Percentiles rank a stretch among this genome's conserved stretches.
Evolutionary conservation across 2,329 filamentous ascomycete genomes (phyloP).

Genomic region (Calonectria hawksworthii): DNA sequence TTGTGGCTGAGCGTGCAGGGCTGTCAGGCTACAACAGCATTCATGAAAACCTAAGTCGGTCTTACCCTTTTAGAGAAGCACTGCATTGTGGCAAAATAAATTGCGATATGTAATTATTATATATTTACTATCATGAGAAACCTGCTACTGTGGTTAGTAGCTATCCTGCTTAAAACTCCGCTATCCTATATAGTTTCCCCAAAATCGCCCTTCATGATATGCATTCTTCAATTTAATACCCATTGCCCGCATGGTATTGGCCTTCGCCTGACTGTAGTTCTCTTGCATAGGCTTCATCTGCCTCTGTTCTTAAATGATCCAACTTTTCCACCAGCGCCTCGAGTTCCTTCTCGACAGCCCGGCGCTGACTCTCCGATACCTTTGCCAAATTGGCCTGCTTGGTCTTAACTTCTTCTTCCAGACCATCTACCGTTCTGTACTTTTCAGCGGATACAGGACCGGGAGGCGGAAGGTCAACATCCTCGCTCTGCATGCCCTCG

Average conservation of each 20-base stretch:
- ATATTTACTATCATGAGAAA: not conserved
- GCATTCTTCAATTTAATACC: not conserved
- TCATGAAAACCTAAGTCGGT: not conserved
- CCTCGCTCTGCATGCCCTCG: constrained; percentile 40
- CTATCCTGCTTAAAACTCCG: constrained; percentile 13
- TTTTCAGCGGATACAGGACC: constrained; percentile 50
- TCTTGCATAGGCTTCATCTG: constrained; percentile 62
- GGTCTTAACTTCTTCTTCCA: constrained; percentile 51
- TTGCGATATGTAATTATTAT: not conserved
- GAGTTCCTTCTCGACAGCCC: constrained; percentile 52
- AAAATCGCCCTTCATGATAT: not conserved
- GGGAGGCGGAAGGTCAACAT: constrained; percentile 31
- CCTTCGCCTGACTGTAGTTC: constrained; percentile 50
- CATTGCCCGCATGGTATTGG: not conserved
- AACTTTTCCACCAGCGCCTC: constrained; percentile 55
- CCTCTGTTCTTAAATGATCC: constrained; percentile 57
- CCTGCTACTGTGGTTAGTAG: not conserved
- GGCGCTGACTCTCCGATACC: constrained; percentile 40
- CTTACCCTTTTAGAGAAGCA: not conserved
- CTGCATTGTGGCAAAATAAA: not conserved
- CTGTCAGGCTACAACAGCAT: not conserved
- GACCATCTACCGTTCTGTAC: constrained; percentile 52
- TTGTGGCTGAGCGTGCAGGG: not conserved
- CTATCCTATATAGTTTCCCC: not conserved
- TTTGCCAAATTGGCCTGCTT: constrained; percentile 48